These are phyloP conservation scores for Pontederia paniculata DNA, from an alignment of 176 grass and related monocot species.

Conservation along the genomic window DNA sequence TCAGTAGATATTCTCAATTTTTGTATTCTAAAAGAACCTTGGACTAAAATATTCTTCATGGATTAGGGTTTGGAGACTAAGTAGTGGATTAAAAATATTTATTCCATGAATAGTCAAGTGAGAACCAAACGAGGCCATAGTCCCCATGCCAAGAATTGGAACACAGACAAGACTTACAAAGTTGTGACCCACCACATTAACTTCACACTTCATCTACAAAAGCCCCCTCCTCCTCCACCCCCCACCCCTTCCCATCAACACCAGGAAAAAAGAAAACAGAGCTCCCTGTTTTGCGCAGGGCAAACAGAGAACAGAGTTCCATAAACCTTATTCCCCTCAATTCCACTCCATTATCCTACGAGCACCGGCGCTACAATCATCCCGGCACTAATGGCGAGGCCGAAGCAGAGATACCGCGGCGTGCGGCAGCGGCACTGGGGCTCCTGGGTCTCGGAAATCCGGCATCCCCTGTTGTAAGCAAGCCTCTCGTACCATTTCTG, in stretches of 20 bases:
- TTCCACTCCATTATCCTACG: no score
- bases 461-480: slow-evolving; percentile 4
- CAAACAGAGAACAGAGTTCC: neutral
- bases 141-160: neutral
- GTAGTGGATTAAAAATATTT: no score
- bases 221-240: neutral
- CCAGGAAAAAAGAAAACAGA: neutral
- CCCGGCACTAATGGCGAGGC: neutral
- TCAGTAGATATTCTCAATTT: no score
- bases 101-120: no score
- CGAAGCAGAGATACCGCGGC: slow-evolving; percentile 2
- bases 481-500: neutral
- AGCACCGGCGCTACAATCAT: neutral
- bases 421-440: slow-evolving; percentile 9
- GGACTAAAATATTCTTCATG: no score
- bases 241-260: neutral
- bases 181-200: no score
- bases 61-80: no score
- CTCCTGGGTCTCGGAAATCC: slow-evolving; percentile 15
- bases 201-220: no score
- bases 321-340: neutral
- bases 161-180: neutral
- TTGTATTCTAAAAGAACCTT: no score
- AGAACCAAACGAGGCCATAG: no score
- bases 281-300: neutral